Evolutionary conservation across 257 asterid species (phyloP), one percentile per base, ranked within the genome.

Genomic region (Ehretia macrophylla): DNA sequence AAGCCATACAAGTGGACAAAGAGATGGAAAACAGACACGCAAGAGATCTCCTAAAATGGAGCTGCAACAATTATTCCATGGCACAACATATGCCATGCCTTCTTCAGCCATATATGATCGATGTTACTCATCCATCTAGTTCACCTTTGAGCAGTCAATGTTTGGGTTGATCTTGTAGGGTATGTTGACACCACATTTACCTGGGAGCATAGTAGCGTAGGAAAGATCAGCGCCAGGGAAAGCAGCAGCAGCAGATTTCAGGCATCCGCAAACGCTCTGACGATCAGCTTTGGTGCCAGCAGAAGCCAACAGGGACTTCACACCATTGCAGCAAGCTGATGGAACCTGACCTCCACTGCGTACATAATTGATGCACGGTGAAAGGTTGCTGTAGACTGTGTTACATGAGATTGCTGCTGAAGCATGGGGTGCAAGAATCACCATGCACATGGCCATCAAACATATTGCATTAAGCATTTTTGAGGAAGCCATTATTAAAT

Each of bases 141-240:
- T 51, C 10, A 51, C 56, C 32, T 11, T 51, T 10, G 56, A 18
- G 75, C 95, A 85, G 51, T 83, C 81, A 19, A 71, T 67, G 73
- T 66, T 62, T 48, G 84, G 83, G 73, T 75, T 69, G 72, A 86
- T 63, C 73, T 61, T 40, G 76, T 77, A 86, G 0, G 95, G 91
- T 48, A 81, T 68, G 37, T 5, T 32, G 71, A 79, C 76, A 5
- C 81, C 78, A 60, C 95, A 86, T 44, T 46, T 46, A 13, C 60
- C 56, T 2, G 91, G 91, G 14, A 86, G 86, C 8, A 49, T 56
- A 0, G 77, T 80, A 10, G 83, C 88, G 11, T 65, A 66, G 66
- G 12, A 11, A 60, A 72, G 18, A 40, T 52, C 35, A 62, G 65
- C 10, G 0, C 54, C 66, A 14, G 53, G 37, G 75, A 74, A 66